Conservation (phyloP, 768 basidiomycete species). For the Lepiota brunneoincarnata region DNA sequence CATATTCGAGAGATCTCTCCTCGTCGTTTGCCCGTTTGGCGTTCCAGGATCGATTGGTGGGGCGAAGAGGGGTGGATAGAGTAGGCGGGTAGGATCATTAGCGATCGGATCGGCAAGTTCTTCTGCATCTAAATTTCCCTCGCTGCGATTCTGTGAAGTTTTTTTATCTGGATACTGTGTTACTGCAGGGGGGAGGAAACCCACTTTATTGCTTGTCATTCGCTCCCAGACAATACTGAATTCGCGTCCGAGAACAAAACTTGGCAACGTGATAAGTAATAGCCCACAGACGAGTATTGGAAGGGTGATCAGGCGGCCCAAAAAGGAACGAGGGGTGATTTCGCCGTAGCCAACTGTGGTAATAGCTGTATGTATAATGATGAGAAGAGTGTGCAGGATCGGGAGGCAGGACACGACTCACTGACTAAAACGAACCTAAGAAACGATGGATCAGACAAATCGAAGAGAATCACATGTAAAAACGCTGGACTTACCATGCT, state of each 20-base stretch:
- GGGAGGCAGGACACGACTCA: conserved; percentile 36
- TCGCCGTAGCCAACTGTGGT: conserved; percentile 92
- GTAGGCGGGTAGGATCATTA: conserved; percentile 8
- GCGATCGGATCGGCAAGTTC: conserved; percentile 4
- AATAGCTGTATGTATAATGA: conserved; percentile 58
- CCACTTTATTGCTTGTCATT: conserved; percentile 55
- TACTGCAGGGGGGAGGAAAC: conserved; percentile 10
- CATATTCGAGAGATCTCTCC: conserved; percentile 49
- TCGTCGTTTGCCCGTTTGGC: background rate
- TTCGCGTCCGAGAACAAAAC: conserved; percentile 88
- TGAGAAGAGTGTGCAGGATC: conserved; percentile 2
- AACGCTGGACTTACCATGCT: conserved; percentile 48
- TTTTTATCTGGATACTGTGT: background rate
- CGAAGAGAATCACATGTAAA: background rate
- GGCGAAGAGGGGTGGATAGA: conserved; percentile 9
- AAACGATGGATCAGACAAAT: conserved; percentile 19
- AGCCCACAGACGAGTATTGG: conserved; percentile 87
- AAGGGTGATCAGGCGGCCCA: conserved; percentile 84
- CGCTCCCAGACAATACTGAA: conserved; percentile 89
- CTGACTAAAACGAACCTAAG: conserved; percentile 74
- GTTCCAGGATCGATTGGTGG: conserved; percentile 11
- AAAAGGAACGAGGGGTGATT: conserved; percentile 82
- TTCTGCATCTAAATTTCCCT: conserved; percentile 18
- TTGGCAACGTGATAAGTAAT: conserved; percentile 85
- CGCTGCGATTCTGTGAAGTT: background rate